phyloP scores from a whole-genome alignment of 208 protist genomes.

The Trichomonas vaginalis region DNA sequence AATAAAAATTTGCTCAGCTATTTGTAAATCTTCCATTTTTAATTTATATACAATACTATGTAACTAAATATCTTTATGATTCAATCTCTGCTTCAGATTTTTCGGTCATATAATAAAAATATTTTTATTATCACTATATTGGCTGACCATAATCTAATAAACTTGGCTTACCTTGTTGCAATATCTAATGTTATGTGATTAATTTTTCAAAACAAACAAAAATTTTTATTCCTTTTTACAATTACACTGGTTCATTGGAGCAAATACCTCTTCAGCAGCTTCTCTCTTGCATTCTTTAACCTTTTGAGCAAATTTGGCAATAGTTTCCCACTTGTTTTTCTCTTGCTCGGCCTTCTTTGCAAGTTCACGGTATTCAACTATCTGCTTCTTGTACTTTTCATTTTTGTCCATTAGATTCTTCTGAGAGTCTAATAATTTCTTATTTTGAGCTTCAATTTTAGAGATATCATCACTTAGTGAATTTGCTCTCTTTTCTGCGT shows the following conservation, averaged over 20 bases:
- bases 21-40: no score
- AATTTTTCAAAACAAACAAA: no score
- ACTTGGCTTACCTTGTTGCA: no score
- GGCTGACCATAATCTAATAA: no score
- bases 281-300: not conserved
- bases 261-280: not conserved
- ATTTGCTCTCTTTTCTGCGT: not conserved
- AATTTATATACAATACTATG: no score
- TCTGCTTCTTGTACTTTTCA: not conserved
- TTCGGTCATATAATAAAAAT: no score
- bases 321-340: not conserved
- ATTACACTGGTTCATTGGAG: not conserved
- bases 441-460: not conserved
- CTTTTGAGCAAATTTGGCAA: not conserved
- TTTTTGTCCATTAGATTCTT: not conserved
- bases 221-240: not conserved
- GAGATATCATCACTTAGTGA: not conserved
- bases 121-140: no score
- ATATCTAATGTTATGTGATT: no score
- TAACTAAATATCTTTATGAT: no score
- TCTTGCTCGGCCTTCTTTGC: not conserved
- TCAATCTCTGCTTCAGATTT: no score
- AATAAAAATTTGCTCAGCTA: no score
- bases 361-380: not conserved
- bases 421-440: not conserved